phyloP scores from a whole-genome alignment of 1,284 basidiomycete species.

The Ceratobasidium papillatum region DNA sequence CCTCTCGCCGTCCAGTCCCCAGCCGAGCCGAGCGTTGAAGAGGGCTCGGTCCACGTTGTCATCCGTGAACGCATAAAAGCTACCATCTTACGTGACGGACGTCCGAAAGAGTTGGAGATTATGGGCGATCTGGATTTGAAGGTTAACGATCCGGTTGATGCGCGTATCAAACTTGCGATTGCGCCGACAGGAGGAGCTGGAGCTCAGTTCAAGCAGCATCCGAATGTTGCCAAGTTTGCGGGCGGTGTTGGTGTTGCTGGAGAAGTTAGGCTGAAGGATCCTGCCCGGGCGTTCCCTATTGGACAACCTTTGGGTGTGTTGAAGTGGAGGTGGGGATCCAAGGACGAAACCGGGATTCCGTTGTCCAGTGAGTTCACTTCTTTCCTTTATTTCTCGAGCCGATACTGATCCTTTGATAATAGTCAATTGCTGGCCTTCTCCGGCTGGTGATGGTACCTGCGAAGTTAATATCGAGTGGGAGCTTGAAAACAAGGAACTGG shows the following conservation, averaged over 20 bases:
- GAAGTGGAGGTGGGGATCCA: conserved; percentile 91
- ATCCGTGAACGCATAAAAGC: conserved; percentile 87
- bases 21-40: conserved; percentile 61
- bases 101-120: conserved; percentile 87
- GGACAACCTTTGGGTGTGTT: conserved; percentile 77
- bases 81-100: conserved; percentile 88
- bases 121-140: conserved; percentile 94
- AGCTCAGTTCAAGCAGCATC: conserved; percentile 96
- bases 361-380: conserved; percentile 75
- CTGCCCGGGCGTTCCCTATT: conserved; percentile 85
- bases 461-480: conserved; percentile 98
- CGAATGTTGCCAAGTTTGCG: conserved; percentile 89
- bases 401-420: conserved; percentile 5
- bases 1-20: conserved; percentile 55
- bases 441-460: conserved; percentile 86
- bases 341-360: conserved; percentile 91
- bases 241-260: conserved; percentile 61
- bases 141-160: conserved; percentile 75
- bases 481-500: conserved; percentile 83
- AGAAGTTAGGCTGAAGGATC: conserved; percentile 85
- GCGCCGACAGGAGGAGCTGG: conserved; percentile 63
- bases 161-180: conserved; percentile 81
- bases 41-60: conserved; percentile 71
- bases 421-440: conserved; percentile 98
- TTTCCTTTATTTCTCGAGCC: not conserved